Conservation (phyloP, 2,329 filamentous ascomycete species). For the Phyllosticta paracitricarpa region DNA sequence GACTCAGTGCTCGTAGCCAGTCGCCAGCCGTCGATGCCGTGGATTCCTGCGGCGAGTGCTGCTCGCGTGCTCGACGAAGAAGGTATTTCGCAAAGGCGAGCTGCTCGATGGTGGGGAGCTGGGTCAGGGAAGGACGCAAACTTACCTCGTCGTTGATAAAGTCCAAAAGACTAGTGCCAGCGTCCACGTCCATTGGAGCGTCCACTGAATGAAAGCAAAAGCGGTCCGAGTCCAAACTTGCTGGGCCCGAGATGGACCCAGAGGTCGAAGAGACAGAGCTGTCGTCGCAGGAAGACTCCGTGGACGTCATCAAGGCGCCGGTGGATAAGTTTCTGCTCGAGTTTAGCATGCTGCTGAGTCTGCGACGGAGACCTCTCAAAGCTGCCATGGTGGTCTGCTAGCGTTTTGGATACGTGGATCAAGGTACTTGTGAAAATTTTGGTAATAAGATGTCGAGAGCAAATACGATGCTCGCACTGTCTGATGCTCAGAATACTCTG, state of each 20-base stretch:
- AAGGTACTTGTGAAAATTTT: background rate
- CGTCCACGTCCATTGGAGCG: background rate
- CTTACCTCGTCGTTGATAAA: background rate
- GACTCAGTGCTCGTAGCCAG: background rate
- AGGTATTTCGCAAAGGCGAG: background rate
- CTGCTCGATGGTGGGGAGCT: background rate
- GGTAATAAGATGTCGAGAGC: background rate
- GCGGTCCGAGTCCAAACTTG: background rate
- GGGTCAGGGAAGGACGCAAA: background rate
- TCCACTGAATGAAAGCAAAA: background rate
- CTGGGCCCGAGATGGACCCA: background rate
- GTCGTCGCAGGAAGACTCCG: too few relatives aligned
- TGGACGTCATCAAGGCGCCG: too few relatives aligned
- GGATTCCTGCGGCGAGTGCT: background rate
- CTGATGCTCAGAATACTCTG: background rate
- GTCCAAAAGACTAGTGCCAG: background rate
- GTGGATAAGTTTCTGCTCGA: too few relatives aligned
- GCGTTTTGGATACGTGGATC: background rate
- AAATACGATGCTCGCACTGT: background rate
- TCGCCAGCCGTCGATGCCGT: background rate
- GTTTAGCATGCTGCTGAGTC: background rate
- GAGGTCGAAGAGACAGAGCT: too few relatives aligned
- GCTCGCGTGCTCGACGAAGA: background rate
- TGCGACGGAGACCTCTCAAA: background rate
- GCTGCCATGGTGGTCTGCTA: background rate